A percentile compares a stretch with the other conserved stretches of the same genome.
phyloP scores from a whole-genome alignment of 345 rosid genomes.

The Linum trigynum region DNA sequence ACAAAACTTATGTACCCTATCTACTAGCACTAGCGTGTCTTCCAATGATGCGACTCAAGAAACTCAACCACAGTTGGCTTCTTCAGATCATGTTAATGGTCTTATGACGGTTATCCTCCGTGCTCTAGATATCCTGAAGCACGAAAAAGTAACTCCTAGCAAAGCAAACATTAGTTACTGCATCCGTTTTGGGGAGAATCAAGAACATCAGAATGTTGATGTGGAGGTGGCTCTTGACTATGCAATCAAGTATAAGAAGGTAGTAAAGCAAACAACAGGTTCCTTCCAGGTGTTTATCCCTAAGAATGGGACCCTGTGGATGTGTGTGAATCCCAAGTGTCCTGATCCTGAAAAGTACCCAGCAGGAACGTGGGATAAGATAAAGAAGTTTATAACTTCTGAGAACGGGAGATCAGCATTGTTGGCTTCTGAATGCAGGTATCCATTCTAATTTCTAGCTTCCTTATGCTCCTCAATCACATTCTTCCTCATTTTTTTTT shows the following conservation, averaged over 20 bases:
- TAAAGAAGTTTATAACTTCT: constrained; percentile 49
- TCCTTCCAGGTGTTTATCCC: constrained; percentile 52
- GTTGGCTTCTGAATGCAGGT: constrained; percentile 66
- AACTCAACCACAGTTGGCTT: background rate
- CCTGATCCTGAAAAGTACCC: constrained; percentile 45
- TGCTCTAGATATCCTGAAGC: background rate
- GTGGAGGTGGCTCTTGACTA: constrained; percentile 58
- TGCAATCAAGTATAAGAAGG: constrained; percentile 61
- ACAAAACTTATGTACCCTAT: constrained; percentile 17
- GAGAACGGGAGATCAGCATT: constrained; percentile 42
- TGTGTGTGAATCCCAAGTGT: constrained; percentile 60
- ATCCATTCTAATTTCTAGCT: background rate
- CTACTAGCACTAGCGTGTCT: constrained; percentile 15
- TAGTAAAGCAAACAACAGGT: constrained; percentile 43
- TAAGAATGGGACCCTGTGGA: constrained; percentile 62
- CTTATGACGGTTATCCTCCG: background rate
- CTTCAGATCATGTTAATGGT: background rate
- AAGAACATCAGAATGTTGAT: constrained; percentile 49
- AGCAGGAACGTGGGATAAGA: constrained; percentile 54
- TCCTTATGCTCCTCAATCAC: background rate
- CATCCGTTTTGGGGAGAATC: constrained; percentile 53
- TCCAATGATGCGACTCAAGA: constrained; percentile 21
- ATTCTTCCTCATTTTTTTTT: background rate
- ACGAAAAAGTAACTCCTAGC: constrained; percentile 48
- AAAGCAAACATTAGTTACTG: constrained; percentile 67